Conservation (phyloP, 163 green algal species). For the Smithsoniella earleae region DNA sequence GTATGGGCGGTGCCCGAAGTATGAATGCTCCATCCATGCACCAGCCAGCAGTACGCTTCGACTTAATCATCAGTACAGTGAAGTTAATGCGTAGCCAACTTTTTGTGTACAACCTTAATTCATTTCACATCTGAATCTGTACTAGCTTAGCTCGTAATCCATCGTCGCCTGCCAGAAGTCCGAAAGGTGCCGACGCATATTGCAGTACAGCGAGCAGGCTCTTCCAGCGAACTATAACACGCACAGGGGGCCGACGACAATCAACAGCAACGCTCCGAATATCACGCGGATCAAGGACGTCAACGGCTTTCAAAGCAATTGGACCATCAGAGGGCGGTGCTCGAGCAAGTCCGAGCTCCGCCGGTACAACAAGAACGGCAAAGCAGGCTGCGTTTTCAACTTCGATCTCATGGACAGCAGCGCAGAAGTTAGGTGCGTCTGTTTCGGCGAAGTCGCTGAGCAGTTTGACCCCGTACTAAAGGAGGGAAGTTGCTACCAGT, state of each 20-base stretch:
- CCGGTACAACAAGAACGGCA: conserved; percentile 24
- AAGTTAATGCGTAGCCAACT: no score
- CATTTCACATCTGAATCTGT: no score
- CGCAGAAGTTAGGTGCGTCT: not conserved
- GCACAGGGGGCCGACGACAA: not conserved
- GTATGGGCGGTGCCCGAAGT: no score
- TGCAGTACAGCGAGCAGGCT: no score
- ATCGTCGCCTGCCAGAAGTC: no score
- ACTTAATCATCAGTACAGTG: no score
- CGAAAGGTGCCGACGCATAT: no score
- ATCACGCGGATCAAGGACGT: not conserved
- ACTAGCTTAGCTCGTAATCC: no score
- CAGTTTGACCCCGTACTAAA: not conserved
- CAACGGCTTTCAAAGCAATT: not conserved
- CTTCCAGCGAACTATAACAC: not conserved
- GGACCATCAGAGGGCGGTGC: conserved; percentile 9
- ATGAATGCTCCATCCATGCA: no score
- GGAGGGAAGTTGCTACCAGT: not conserved
- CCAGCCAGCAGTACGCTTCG: no score
- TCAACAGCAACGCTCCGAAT: not conserved
- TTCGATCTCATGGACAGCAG: conserved; percentile 10
- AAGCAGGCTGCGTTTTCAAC: conserved; percentile 24
- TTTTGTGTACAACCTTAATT: no score
- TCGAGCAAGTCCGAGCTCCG: conserved; percentile 10
- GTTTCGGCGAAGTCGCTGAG: conserved; percentile 7